A percentile compares a stretch with the other conserved stretches of the same genome.
These are phyloP conservation scores for Xylogone sp. DNA, from an alignment of 2,329 filamentous ascomycete genomes.

Conservation along the genomic window DNA sequence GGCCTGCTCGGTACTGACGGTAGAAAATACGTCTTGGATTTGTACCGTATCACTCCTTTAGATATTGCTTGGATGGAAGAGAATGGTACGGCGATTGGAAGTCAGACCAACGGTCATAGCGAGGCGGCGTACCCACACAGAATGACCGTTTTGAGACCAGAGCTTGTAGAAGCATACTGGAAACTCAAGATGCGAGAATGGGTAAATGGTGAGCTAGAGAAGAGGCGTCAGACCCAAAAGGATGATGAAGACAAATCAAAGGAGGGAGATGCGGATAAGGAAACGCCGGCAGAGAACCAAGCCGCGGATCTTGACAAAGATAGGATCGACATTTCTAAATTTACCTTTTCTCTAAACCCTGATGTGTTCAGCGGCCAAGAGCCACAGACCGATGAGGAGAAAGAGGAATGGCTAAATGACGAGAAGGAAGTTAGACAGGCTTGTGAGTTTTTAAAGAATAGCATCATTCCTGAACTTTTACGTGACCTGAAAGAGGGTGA, in stretches of 20 bases:
- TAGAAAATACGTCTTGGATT: constrained; percentile 92
- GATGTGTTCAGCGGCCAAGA: constrained; percentile 92
- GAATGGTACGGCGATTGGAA: constrained; percentile 44
- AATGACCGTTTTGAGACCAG: constrained; percentile 90
- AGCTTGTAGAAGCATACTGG: constrained; percentile 83
- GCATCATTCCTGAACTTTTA: constrained; percentile 79
- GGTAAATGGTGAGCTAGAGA: constrained; percentile 73
- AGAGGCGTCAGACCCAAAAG: constrained; percentile 44
- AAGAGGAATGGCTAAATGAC: constrained; percentile 75
- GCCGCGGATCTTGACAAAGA: constrained; percentile 38
- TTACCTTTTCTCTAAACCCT: constrained; percentile 86
- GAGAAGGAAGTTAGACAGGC: constrained; percentile 85
- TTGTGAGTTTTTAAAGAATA: constrained; percentile 71
- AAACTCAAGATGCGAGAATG: constrained; percentile 86
- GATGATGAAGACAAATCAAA: constrained; percentile 25
- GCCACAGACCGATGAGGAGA: constrained; percentile 87
- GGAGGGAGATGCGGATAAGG: constrained; percentile 29
- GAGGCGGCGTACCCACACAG: constrained; percentile 72
- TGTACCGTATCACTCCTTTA: constrained; percentile 90
- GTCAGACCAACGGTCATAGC: constrained; percentile 24
- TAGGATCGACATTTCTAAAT: constrained; percentile 80
- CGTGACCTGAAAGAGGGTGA: constrained; percentile 88
- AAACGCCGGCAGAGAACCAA: constrained; percentile 30
- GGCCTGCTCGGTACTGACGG: constrained; percentile 95
- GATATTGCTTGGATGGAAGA: constrained; percentile 91